Conservation (phyloP, 1,284 basidiomycete genomes). For the Malassezia furfur region DNA sequence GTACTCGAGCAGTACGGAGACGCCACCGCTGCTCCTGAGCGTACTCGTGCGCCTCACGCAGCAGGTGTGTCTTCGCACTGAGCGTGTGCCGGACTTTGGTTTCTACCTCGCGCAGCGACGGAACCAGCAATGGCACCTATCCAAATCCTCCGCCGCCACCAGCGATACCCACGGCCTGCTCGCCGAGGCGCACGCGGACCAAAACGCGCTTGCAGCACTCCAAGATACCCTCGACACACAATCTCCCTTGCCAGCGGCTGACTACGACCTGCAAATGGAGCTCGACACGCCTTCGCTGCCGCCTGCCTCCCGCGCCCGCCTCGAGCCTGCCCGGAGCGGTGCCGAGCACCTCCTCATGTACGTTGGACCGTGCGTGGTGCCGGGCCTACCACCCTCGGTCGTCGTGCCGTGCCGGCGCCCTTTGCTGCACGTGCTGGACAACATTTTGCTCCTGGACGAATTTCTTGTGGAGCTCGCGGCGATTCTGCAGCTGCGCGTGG, state of each 20-base stretch:
- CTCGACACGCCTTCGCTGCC: neutral
- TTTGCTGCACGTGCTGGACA: slow-evolving; percentile 61
- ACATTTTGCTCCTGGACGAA: slow-evolving; percentile 89
- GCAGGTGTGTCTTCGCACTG: neutral
- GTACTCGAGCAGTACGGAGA: neutral
- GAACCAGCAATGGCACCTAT: neutral
- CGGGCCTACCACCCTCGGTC: neutral
- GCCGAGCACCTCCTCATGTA: neutral
- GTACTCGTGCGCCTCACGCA: neutral
- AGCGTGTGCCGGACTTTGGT: slow-evolving; percentile 1
- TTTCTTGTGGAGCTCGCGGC: slow-evolving; percentile 85
- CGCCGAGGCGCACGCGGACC: neutral
- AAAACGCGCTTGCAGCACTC: neutral
- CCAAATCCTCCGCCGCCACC: neutral
- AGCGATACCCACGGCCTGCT: neutral
- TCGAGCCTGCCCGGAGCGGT: neutral
- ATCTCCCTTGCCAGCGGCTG: neutral
- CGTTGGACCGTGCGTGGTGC: neutral
- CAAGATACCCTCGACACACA: neutral
- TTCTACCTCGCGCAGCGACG: slow-evolving; percentile 8
- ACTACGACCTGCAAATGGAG: neutral
- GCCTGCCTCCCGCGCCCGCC: neutral
- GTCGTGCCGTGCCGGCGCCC: neutral
- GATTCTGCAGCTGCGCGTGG: slow-evolving; percentile 61
- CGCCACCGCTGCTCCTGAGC: neutral